Evolutionary conservation across 139 green algal genomes (phyloP).

Genomic region (Chlorella sorokiniana): DNA sequence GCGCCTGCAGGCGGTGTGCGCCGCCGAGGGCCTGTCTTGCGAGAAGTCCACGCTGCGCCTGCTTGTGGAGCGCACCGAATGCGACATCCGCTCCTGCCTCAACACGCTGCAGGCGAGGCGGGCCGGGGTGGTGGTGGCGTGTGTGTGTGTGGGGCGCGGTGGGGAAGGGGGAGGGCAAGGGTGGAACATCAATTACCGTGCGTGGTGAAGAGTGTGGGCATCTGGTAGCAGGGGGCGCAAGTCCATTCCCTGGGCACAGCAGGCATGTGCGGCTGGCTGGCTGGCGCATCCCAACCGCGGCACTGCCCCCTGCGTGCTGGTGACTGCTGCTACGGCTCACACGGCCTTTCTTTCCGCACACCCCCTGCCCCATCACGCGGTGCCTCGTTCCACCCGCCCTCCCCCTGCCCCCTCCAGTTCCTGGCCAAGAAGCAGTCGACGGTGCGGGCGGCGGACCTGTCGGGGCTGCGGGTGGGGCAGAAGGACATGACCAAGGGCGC

Average conservation of each 20-base stretch:
- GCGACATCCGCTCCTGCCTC: conserved; percentile 91
- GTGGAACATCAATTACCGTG: too few relatives aligned
- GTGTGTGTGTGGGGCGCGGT: neutral
- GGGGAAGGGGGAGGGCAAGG: too few relatives aligned
- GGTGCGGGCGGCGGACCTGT: conserved; percentile 49
- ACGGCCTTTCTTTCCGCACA: neutral
- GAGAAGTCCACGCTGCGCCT: conserved; percentile 60
- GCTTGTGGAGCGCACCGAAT: conserved; percentile 59
- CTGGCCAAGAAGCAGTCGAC: conserved; percentile 27
- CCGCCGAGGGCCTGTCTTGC: conserved; percentile 37
- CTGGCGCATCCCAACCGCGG: too few relatives aligned
- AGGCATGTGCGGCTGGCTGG: too few relatives aligned
- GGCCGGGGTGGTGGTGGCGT: neutral
- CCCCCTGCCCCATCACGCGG: neutral
- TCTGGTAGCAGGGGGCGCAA: too few relatives aligned
- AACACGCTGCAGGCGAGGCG: conserved; percentile 92
- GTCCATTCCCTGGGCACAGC: too few relatives aligned
- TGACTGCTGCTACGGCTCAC: too few relatives aligned
- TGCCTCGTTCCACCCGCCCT: neutral
- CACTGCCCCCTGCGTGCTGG: too few relatives aligned
- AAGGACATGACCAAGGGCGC: conserved; percentile 81
- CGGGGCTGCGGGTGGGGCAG: conserved; percentile 56
- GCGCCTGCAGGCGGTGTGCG: conserved; percentile 46
- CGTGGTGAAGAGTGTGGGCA: too few relatives aligned
- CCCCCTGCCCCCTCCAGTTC: conserved; percentile 55